Base-by-base conservation (phyloP, 208 protist genomes). In the Giardia duodenalis region DNA sequence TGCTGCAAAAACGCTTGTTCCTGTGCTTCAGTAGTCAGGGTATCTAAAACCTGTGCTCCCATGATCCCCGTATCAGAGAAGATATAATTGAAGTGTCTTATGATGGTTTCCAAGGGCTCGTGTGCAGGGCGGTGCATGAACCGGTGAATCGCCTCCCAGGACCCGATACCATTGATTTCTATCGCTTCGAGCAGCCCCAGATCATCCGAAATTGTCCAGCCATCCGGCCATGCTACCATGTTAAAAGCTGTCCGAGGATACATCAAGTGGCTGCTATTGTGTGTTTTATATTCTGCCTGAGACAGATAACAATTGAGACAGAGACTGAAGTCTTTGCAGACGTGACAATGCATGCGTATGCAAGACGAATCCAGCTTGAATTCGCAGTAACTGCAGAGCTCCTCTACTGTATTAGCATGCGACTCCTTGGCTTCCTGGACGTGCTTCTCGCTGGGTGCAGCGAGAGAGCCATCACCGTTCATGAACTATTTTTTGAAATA, bases 281-380 rank as follows among this genome's bases (percentile, higher is more conserved):
- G 88, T 42, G 10, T 2, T n/a, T 91, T 91, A n/a, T 91, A 91
- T n/a, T 91, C 88, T 48, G 44, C 47, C 2, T n/a, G 2, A 4
- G 10, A 1, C 4, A 47, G 4, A 48, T 47, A 91, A n/a, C 88
- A 91, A 48, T 91, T n/a, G 2, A 91, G 45, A 48, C 88, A 91
- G 45, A 91, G n/a, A 1, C 45, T 47, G 47, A 91, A 91, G n/a
- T 91, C 88, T n/a, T 91, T 91, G 44, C 88, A 91, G 10, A 47
- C 39, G 45, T 2, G 10, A 48, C 88, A 91, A 0, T 3, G 45
- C 88, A 91, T 91, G n/a, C n/a, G 44, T 22, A 91, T 19, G 2
- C n/a, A 2, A n/a, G 44, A 4, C 1, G 44, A 1, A 19, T 91
- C 44, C 2, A 91, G 47, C 4, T 19, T n/a, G n/a, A 2, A 48